A percentile compares a stretch with the other conserved stretches of the same genome.
These are phyloP conservation scores for Suillus sp. DNA, from an alignment of 768 basidiomycete genomes.

Conservation along the genomic window DNA sequence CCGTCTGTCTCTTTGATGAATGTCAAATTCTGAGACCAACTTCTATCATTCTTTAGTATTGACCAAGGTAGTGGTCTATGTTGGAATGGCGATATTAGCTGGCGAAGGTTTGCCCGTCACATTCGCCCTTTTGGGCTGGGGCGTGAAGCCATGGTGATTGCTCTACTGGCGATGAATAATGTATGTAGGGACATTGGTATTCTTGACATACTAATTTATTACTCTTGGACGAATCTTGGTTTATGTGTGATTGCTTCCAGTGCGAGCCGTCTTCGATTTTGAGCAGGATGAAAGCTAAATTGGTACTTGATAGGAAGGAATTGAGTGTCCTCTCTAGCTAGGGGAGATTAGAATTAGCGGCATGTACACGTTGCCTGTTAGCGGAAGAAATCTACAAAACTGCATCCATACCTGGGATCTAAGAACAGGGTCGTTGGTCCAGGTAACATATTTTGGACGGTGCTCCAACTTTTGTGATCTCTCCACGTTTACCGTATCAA, in stretches of 20 bases:
- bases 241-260: neutral
- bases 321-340: neutral
- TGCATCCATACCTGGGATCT: neutral
- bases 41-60: conserved; percentile 50
- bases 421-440: neutral
- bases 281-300: neutral
- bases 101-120: conserved; percentile 62
- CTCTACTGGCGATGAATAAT: neutral
- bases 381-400: neutral
- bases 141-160: conserved; percentile 45
- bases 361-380: neutral
- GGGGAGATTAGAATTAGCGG: neutral
- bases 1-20: conserved; percentile 10
- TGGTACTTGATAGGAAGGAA: neutral
- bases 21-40: conserved; percentile 10
- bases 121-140: conserved; percentile 73
- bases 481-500: neutral
- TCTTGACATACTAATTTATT: neutral
- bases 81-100: conserved; percentile 77
- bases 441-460: neutral
- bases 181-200: neutral
- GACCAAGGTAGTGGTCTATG: conserved; percentile 89
- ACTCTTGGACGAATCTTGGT: neutral
- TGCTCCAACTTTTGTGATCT: neutral
- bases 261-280: neutral